Conservation (phyloP, 2,329 filamentous ascomycete genomes). For the Magnaporthales sp. region DNA sequence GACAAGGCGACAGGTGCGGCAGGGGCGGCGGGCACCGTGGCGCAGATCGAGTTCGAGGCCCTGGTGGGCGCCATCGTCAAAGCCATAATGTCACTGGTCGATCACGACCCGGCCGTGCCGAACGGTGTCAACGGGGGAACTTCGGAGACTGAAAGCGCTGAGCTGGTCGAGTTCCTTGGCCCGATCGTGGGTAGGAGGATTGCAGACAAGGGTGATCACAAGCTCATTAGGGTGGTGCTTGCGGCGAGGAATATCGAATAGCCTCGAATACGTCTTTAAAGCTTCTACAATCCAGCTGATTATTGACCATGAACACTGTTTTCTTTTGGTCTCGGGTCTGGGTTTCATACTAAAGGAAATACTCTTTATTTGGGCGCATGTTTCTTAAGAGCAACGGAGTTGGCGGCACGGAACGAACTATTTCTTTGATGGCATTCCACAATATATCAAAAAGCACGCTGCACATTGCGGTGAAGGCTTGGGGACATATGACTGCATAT, state of each 20-base stretch:
- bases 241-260: slow-evolving; percentile 47
- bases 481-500: background rate
- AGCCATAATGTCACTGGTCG: slow-evolving; percentile 37
- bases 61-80: slow-evolving; percentile 47
- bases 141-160: slow-evolving; percentile 28
- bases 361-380: background rate
- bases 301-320: background rate
- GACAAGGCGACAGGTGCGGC: slow-evolving; percentile 29
- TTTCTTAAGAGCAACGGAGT: background rate
- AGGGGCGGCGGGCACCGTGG: background rate
- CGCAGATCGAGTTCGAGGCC: slow-evolving; percentile 42
- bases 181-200: slow-evolving; percentile 43
- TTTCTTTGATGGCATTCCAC: background rate
- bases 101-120: slow-evolving; percentile 17
- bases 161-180: slow-evolving; percentile 46
- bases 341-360: background rate
- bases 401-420: background rate
- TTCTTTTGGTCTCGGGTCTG: background rate
- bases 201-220: slow-evolving; percentile 33
- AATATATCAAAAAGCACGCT: background rate
- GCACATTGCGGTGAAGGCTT: background rate
- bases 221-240: slow-evolving; percentile 40
- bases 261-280: background rate
- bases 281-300: background rate
- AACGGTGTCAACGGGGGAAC: slow-evolving; percentile 32